A percentile compares a stretch with the other conserved stretches of the same genome.
Conservation (phyloP, 352 stramenopile species). For the Globisporangium sylvaticum region DNA sequence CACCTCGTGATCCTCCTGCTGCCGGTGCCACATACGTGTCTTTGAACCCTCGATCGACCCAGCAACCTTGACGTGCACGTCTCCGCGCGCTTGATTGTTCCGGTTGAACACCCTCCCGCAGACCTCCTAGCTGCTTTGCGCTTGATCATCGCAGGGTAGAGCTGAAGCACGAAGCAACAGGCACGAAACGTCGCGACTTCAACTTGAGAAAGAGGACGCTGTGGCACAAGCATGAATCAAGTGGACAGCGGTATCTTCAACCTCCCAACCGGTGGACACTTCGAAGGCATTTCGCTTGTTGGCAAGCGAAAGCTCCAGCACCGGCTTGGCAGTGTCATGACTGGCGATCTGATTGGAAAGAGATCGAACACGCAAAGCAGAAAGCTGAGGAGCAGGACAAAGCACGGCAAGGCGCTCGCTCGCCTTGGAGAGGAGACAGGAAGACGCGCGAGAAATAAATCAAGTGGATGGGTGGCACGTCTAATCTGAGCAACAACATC, state of each 20-base stretch:
- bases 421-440: background rate
- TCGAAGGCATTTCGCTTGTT: too few relatives aligned
- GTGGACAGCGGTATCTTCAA: background rate
- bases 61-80: background rate
- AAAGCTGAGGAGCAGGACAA: background rate
- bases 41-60: background rate
- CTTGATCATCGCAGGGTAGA: background rate
- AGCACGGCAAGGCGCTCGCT: background rate
- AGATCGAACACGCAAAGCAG: background rate
- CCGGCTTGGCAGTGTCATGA: background rate
- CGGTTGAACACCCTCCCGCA: background rate
- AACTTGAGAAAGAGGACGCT: background rate
- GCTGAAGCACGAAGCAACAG: background rate
- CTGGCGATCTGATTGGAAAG: background rate
- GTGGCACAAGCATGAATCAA: background rate
- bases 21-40: background rate
- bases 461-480: background rate
- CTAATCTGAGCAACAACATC: background rate
- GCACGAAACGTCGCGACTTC: background rate
- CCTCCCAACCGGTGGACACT: background rate
- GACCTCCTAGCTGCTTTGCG: too few relatives aligned
- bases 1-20: background rate
- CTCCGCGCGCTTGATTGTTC: background rate
- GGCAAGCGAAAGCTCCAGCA: background rate
- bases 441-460: slow-evolving; percentile 7